Conservation (phyloP, 768 basidiomycete species). For the Xerocomus brunneocitrinus region DNA sequence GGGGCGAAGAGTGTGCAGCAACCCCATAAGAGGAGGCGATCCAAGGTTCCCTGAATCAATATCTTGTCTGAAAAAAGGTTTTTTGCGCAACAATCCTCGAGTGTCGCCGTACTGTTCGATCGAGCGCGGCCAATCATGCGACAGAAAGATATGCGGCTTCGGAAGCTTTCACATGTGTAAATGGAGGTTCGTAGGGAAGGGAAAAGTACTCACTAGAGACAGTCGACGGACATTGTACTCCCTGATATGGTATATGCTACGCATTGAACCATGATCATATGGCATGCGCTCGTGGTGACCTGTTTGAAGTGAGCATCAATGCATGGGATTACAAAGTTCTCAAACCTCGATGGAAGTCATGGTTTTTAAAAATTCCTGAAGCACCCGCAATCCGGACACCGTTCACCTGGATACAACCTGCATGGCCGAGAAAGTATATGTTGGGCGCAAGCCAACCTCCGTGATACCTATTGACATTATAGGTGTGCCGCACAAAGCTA, state of each 20-base stretch:
- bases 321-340: not conserved
- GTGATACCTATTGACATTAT: constrained; percentile 60
- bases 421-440: constrained; percentile 92
- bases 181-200: not conserved
- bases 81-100: constrained; percentile 58
- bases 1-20: constrained; percentile 69
- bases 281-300: constrained; percentile 82
- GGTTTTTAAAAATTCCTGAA: constrained; percentile 84
- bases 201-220: constrained; percentile 50
- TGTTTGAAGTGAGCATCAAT: constrained; percentile 24
- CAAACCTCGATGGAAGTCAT: constrained; percentile 68
- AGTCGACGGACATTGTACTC: constrained; percentile 79
- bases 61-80: constrained; percentile 74
- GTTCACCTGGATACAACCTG: constrained; percentile 84
- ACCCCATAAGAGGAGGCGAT: constrained; percentile 79
- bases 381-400: constrained; percentile 86
- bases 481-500: not conserved
- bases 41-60: constrained; percentile 66
- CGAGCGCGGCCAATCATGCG: constrained; percentile 92
- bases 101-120: constrained; percentile 83
- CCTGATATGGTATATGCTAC: constrained; percentile 88
- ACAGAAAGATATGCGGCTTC: constrained; percentile 73
- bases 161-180: constrained; percentile 42
- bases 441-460: constrained; percentile 97
- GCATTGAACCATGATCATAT: constrained; percentile 64